phyloP scores from a whole-genome alignment of 108 stramenopile species.

The Pseudonitzschia multistriata region DNA sequence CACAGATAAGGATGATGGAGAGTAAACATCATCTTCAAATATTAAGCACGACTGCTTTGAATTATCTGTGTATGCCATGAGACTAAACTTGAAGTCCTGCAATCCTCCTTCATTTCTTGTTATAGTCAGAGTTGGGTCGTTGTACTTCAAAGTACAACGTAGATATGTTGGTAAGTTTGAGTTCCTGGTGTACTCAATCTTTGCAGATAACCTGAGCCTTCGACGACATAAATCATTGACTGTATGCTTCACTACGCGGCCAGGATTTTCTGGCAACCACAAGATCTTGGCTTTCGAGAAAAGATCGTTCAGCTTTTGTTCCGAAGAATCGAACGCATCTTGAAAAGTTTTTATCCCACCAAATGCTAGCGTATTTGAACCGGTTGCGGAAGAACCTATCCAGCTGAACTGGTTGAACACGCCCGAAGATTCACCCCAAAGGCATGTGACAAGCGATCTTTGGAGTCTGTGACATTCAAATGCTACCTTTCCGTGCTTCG shows the following conservation, averaged over 20 bases:
- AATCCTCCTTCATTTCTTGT: background rate
- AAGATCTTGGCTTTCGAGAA: background rate
- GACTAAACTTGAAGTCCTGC: conserved; percentile 50
- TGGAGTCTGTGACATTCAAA: conserved; percentile 54
- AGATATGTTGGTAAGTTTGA: conserved; percentile 25
- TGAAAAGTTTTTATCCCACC: conserved; percentile 64
- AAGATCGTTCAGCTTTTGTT: conserved; percentile 48
- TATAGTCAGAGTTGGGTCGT: conserved; percentile 1
- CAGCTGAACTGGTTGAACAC: conserved; percentile 76
- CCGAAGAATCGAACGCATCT: conserved; percentile 57
- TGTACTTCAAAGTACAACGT: conserved; percentile 26
- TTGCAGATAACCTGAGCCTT: conserved; percentile 51
- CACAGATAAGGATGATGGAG: conserved; percentile 39
- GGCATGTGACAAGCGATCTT: conserved; percentile 51
- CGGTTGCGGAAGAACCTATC: conserved; percentile 40
- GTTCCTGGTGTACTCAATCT: conserved; percentile 34
- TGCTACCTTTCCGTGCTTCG: conserved; percentile 60
- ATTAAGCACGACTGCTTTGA: conserved; percentile 56
- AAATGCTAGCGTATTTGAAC: conserved; percentile 40
- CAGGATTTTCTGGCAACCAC: conserved; percentile 40
- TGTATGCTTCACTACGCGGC: conserved; percentile 46
- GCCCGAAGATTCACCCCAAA: conserved; percentile 71
- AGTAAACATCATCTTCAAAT: conserved; percentile 47
- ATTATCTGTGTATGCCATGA: conserved; percentile 69
- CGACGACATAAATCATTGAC: conserved; percentile 49